Evolutionary conservation across 805 yeast genomes (phyloP), one percentile per base, ranked within the genome.

Genomic region (Sugiyamaella marilandica): DNA sequence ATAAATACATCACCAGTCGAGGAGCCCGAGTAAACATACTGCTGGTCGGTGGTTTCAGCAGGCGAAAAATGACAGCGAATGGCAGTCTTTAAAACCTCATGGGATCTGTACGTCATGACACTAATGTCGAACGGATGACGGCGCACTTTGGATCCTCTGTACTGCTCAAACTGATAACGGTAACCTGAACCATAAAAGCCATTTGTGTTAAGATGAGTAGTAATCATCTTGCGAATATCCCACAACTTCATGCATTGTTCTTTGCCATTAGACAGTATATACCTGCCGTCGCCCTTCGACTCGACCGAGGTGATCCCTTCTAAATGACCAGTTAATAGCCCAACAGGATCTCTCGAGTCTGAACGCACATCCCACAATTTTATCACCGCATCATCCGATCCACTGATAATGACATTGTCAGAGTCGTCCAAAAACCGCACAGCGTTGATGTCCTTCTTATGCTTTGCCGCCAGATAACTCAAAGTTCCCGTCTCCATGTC

Each of bases 331-430:
- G 62, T 55, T 31, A 65, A 55, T 11, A 57, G 59, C 9, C 68
- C 68, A 34, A 54, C 55, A 9, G 52, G 53, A 48, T 54, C 48
- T 13, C 49, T 46, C 2, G 43, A 39, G 10, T 48, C 49, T 16
- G 53, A 52, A 36, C 68, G 58, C 10, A 54, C 46, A 60, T 78
- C 81, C 81, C 81, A 78, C 74, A 78, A 73, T 49, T 75, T 63
- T 41, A 78, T 70, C 2, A 77, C 71, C 29, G 78, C 73, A 55
- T 78, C 82, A 57, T 78, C 82, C 1, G 78, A 73, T 0, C 81
- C 81, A 58, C 76, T 69, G 58, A 75, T 75, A 2, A 76, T 70
- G 14, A 76, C 70, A 55, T 75, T 74, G 21, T 58, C 58, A 5
- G 55, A 49, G 21, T 58, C 64, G 41, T 61, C 65, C 33, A 62